These are phyloP conservation scores for Triadica sebifera DNA, from an alignment of 345 rosid species.

Conservation along the genomic window DNA sequence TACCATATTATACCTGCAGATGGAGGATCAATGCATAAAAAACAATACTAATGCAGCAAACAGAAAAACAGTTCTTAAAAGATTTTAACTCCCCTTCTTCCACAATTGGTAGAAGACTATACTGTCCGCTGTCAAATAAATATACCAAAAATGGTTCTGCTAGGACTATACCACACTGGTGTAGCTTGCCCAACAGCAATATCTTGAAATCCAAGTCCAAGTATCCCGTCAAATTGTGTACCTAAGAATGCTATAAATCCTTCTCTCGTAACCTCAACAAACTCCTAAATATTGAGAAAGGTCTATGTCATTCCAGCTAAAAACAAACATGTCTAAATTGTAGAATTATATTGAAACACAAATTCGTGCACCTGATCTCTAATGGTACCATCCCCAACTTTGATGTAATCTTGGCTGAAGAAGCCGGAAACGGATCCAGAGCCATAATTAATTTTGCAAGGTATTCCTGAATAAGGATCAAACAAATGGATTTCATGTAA, in stretches of 20 bases:
- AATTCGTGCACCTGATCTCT: constrained; percentile 43
- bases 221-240: constrained; percentile 49
- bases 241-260: constrained; percentile 40
- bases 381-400: constrained; percentile 42
- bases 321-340: neutral
- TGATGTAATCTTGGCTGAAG: constrained; percentile 52
- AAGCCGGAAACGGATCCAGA: constrained; percentile 49
- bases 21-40: constrained; percentile 4
- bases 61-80: neutral
- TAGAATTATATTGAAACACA: constrained; percentile 8
- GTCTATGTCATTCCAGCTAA: constrained; percentile 9
- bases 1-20: constrained; percentile 51
- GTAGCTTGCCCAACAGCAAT: constrained; percentile 38
- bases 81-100: neutral
- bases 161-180: constrained; percentile 46
- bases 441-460: constrained; percentile 46
- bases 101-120: neutral
- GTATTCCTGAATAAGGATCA: constrained; percentile 35
- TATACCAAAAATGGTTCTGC: neutral
- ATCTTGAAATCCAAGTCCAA: constrained; percentile 24
- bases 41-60: neutral
- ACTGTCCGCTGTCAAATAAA: neutral
- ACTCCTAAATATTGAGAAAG: constrained; percentile 39
- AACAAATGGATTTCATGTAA: neutral
- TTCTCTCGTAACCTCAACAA: constrained; percentile 50